Evolutionary conservation across 108 stramenopile species (phyloP).

Genomic region (Pseudonitzschia delicatissima): DNA sequence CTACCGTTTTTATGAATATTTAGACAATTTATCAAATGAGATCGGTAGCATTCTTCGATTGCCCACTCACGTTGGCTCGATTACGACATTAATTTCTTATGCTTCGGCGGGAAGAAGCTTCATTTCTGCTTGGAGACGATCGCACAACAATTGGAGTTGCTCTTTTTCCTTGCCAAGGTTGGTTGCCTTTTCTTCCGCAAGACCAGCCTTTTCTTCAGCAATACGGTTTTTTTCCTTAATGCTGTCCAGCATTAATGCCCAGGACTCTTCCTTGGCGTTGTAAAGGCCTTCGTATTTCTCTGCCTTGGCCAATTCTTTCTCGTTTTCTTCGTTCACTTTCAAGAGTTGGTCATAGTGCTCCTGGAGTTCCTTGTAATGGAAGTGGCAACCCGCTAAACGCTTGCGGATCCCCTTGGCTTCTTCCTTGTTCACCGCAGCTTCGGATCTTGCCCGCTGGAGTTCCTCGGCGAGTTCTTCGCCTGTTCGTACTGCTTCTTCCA

Average conservation of each 20-base stretch:
- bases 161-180: background rate
- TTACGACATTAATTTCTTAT: background rate
- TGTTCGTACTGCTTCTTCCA: slow-evolving; percentile 8
- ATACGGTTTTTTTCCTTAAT: background rate
- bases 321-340: slow-evolving; percentile 7
- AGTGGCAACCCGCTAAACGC: slow-evolving; percentile 3
- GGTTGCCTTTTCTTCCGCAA: too few species aligned
- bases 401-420: slow-evolving; percentile 14
- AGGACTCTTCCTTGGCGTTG: background rate
- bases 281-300: slow-evolving; percentile 4
- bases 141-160: background rate
- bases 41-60: too few species aligned
- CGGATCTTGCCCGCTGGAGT: background rate
- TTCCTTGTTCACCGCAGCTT: background rate
- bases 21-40: too few species aligned
- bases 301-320: background rate
- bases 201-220: background rate
- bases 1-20: too few species aligned
- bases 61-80: too few species aligned
- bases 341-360: background rate
- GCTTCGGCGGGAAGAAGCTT: background rate
- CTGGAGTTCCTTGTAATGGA: slow-evolving; percentile 13
- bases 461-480: background rate
- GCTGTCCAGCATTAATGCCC: background rate
- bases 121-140: too few species aligned